Percentiles rank a stretch among this genome's conserved stretches.
Conservation (phyloP, 2,329 filamentous ascomycete species). For the Tolypocladium album region DNA sequence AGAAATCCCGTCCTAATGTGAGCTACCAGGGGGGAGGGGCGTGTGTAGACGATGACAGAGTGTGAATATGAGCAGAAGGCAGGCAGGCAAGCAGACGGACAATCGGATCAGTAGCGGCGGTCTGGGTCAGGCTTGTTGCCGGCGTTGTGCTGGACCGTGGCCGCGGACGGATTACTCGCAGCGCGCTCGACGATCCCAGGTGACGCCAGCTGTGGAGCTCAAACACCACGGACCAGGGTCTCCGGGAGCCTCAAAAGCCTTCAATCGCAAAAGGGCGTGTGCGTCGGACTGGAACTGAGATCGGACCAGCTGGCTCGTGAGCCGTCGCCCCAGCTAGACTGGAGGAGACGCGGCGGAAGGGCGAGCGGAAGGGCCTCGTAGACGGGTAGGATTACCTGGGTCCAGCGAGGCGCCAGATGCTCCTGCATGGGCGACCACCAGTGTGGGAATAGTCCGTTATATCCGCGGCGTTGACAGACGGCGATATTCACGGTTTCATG, state of each 20-base stretch:
- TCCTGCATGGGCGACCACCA: background rate
- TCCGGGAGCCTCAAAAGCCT: background rate
- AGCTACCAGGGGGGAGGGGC: conserved; percentile 1
- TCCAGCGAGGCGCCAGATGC: background rate
- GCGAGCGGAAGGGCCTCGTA: background rate
- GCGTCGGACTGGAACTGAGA: background rate
- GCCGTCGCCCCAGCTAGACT: background rate
- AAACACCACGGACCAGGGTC: background rate
- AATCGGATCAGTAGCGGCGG: background rate
- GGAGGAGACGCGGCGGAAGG: background rate
- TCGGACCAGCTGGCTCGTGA: background rate
- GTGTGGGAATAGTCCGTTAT: background rate
- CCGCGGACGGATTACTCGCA: background rate
- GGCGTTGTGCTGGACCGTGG: background rate
- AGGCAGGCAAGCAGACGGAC: background rate
- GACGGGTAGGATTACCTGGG: background rate
- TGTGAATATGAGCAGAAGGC: background rate
- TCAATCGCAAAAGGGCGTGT: background rate
- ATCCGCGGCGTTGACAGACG: background rate
- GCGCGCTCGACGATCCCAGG: background rate
- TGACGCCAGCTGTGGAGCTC: conserved; percentile 1
- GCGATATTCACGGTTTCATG: background rate
- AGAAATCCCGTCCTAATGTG: background rate
- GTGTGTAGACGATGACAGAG: background rate
- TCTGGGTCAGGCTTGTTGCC: background rate